Evolutionary conservation across 2,329 filamentous ascomycete species (phyloP), one percentile per base, ranked within the genome.

Genomic region (Aspergillus sp.): DNA sequence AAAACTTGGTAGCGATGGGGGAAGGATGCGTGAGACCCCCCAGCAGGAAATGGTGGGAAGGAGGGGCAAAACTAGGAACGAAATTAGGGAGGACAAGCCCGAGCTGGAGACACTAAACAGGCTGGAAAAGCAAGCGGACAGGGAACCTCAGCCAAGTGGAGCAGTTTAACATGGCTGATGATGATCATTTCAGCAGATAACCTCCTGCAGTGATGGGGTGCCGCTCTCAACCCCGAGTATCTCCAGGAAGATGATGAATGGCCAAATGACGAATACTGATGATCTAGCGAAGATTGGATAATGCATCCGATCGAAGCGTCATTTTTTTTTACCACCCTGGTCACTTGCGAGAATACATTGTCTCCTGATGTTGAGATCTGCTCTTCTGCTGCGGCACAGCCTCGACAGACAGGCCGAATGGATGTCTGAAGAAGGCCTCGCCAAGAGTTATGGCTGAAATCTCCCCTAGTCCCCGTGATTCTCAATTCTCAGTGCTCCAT

Each of bases 111-210:
- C 44, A 30, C 44, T 49, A 19, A 10, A 42, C 39, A 42, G 39
- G 39, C 19, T 21, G 41, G 19, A 23, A 44, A 44, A 23, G 19
- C 41, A 44, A 44, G 41, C 41, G 19, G 47, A 49, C 47, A 49
- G 47, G 47, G 47, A 30, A 32, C 30, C 23, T 50, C 47, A 50
- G 47, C 47, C 23, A 30, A 50, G 47, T 50, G 47, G 47, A 50
- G 47, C 27, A 25, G n/a, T 11, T 36, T 8, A 25, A 15, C 21
- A 49, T 27, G 23, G 44, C 23, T n/a, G 44, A 23, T 44, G 41
- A 23, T 49, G 44, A 49, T 49, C 44, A 49, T 27, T 27, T 21
- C 47, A 50, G 30, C 15, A 30, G 47, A 50, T 50, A 50, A 32
- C 47, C 25, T 50, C 25, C 10, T 30, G 44, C 44, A 49, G 15